Base-by-base conservation (phyloP, 108 stramenopile genomes). In the Cyclotella distinguenda region DNA sequence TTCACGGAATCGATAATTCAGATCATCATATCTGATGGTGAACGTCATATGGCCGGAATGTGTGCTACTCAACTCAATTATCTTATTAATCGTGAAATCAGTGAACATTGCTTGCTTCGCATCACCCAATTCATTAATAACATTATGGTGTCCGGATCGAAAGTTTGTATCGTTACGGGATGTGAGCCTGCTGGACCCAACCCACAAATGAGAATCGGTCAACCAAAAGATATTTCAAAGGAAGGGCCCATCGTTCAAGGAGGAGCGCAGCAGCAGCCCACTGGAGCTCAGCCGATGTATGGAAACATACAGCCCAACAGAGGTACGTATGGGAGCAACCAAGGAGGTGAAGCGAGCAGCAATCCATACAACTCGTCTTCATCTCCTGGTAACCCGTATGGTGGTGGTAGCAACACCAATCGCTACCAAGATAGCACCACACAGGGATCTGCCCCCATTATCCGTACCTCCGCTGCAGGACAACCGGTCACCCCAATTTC, bases 41-140 rank as follows among this genome's bases (percentile, higher is more conserved):
- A 51, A 25, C 83, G 91, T 64, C 86, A 69, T 72, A 49, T 87
- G 30, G 84, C 90, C 62, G 92, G 93, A 26, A 96, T 97, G 95
- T 83, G 93, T 26, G 90, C 95, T 33, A 93, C 95, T 0, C 95
- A 96, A 70, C 81, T 93, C 46, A 96, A 94, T 49, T 42, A 64
- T 19, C 40, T 93, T 26, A 72, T 96, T 8, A 39, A 30, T 32
- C 80, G 78, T 3, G 33, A 70, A n/a, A 50, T 96, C 11, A 27
- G 53, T 36, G 65, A 79, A 19, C 46, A 79, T 26, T 57, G 77
- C 46, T 46, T 95, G 4, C 27, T 95, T 54, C 40, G 55, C 8
- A 43, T 96, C 27, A 30, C 53, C n/a, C 78, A 95, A 26, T 95
- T 81, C 74, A 84, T 96, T 52, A 66, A 78, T 63, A 97, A 97